Percentiles rank a stretch among this genome's conserved stretches.
Evolutionary conservation across 345 rosid species (phyloP).

Genomic region (Hibiscus tridactylites): DNA sequence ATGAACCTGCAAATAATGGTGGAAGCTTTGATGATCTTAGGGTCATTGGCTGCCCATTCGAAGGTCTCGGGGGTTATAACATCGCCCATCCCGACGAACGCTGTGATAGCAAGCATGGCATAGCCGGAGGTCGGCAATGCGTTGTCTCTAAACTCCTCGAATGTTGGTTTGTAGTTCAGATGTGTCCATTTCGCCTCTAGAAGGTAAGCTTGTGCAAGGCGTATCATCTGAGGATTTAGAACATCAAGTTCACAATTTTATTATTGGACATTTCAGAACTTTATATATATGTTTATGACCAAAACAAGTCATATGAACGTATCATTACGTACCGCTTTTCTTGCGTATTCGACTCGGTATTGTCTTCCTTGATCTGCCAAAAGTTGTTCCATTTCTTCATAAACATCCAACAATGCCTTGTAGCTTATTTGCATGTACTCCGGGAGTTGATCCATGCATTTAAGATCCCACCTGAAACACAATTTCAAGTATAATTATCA

Average conservation of each 20-base stretch:
- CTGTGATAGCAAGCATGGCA: conserved; percentile 2
- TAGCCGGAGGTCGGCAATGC: conserved; percentile 8
- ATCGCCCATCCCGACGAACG: conserved; percentile 28
- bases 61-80: conserved; percentile 13
- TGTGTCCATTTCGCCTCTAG: conserved; percentile 27
- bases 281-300: neutral
- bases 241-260: neutral
- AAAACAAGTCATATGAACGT: neutral
- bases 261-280: neutral
- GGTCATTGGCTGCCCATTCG: conserved; percentile 11
- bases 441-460: conserved; percentile 13
- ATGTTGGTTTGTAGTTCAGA: conserved; percentile 11
- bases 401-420: conserved; percentile 21
- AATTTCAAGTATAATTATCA: neutral
- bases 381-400: conserved; percentile 20
- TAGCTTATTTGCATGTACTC: conserved; percentile 31
- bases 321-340: conserved; percentile 17
- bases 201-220: conserved; percentile 10
- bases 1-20: conserved; percentile 20
- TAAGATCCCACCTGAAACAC: conserved; percentile 20
- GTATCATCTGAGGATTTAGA: conserved; percentile 18
- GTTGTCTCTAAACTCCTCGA: conserved; percentile 27
- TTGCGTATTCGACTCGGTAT: conserved; percentile 18
- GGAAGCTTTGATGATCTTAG: conserved; percentile 19
- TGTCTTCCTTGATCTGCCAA: conserved; percentile 11